A percentile compares a stretch with the other conserved stretches of the same genome.
phyloP scores from a whole-genome alignment of 208 protist genomes.

The Acanthamoeba triangularis region DNA sequence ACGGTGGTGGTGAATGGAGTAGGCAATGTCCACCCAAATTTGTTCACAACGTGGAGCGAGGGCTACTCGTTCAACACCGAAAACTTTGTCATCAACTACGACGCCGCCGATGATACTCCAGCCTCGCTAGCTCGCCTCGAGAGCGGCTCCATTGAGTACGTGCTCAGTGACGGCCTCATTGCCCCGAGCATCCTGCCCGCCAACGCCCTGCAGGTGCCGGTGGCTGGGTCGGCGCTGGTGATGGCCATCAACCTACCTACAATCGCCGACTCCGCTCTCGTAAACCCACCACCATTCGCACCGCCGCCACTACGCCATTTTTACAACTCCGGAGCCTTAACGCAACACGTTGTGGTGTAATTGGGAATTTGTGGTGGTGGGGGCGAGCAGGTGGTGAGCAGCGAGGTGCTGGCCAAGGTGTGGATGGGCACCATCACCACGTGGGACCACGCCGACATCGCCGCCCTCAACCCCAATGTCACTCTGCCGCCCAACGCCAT shows the following conservation, averaged over 20 bases:
- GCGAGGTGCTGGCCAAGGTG: neutral
- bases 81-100: slow-evolving; percentile 32
- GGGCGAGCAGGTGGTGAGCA: neutral
- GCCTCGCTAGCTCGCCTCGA: neutral
- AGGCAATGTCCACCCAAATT: neutral
- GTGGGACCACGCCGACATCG: slow-evolving; percentile 2
- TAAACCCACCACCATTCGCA: neutral
- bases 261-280: neutral
- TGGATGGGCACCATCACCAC: slow-evolving; percentile 54
- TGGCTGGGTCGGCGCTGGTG: neutral
- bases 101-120: neutral
- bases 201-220: neutral
- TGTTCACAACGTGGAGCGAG: neutral
- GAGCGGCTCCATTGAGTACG: neutral
- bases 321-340: neutral
- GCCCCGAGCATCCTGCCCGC: neutral
- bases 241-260: neutral
- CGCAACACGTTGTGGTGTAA: too few relatives aligned
- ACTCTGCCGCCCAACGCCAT: neutral
- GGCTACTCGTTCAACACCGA: neutral
- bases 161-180: neutral
- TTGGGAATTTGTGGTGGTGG: too few relatives aligned
- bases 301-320: neutral
- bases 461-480: slow-evolving; percentile 11
- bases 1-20: slow-evolving; percentile 13